Evolutionary conservation across 2,329 filamentous ascomycete genomes (phyloP).

Genomic region (Aureobasidium zeae): DNA sequence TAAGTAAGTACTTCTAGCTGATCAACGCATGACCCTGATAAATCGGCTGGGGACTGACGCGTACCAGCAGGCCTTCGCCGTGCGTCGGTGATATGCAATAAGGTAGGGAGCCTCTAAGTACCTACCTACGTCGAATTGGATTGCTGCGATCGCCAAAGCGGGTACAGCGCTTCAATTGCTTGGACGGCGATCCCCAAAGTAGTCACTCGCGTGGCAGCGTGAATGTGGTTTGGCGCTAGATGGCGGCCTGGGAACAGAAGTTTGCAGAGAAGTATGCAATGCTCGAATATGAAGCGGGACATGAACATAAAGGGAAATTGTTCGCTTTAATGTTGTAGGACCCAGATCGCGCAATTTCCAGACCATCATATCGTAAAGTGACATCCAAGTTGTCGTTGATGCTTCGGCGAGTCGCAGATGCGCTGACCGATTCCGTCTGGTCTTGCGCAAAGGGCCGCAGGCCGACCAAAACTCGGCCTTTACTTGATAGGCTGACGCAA

Average conservation of each 20-base stretch:
- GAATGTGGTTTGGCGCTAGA: background rate
- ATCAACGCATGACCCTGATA: conserved; percentile 8
- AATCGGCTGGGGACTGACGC: conserved; percentile 14
- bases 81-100: conserved; percentile 7
- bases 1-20: conserved; percentile 12
- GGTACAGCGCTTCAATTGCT: conserved; percentile 1
- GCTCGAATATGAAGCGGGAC: background rate
- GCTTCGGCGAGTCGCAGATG: conserved; percentile 12
- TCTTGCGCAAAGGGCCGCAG: conserved; percentile 1
- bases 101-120: background rate
- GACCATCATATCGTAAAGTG: conserved; percentile 6
- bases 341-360: conserved; percentile 1
- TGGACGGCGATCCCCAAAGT: conserved; percentile 10
- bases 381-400: conserved; percentile 5
- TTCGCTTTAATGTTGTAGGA: conserved; percentile 1
- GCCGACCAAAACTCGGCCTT: background rate
- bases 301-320: background rate
- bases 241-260: conserved; percentile 7
- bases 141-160: conserved; percentile 10
- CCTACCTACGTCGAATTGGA: conserved; percentile 11
- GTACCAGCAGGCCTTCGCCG: conserved; percentile 13
- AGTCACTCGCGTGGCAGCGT: conserved; percentile 4
- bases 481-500: conserved; percentile 10
- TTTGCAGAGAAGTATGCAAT: conserved; percentile 1
- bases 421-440: conserved; percentile 4